These are phyloP conservation scores for Sporothrix dimorphospora DNA, from an alignment of 2,329 filamentous ascomycete species.

Conservation along the genomic window DNA sequence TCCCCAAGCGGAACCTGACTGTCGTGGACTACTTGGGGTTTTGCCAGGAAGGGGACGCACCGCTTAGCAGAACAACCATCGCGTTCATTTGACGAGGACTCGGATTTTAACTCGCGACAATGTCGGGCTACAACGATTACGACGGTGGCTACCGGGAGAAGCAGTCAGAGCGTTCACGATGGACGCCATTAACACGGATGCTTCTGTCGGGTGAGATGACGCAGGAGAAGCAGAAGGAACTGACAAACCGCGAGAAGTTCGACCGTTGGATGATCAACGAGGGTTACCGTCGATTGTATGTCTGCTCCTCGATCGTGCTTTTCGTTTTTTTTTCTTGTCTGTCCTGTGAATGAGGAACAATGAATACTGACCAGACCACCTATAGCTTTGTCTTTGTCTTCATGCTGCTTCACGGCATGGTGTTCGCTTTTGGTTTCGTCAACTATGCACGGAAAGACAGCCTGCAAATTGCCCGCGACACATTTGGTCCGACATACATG, in stretches of 20 bases:
- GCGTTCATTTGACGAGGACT: not conserved
- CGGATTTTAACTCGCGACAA: slow-evolving; percentile 27
- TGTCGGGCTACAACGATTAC: slow-evolving; percentile 45
- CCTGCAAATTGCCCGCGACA: slow-evolving; percentile 64
- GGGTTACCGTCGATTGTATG: slow-evolving; percentile 77
- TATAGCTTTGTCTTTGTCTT: slow-evolving; percentile 75
- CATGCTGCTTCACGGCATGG: slow-evolving; percentile 70
- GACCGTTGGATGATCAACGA: slow-evolving; percentile 91
- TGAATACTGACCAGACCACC: not conserved
- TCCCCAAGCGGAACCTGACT: not conserved
- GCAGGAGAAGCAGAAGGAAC: slow-evolving; percentile 68
- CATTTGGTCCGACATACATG: slow-evolving; percentile 75
- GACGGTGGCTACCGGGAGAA: slow-evolving; percentile 40
- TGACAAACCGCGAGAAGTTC: slow-evolving; percentile 72
- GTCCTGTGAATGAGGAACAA: slow-evolving; percentile 32
- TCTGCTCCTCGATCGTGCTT: slow-evolving; percentile 34
- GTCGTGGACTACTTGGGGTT: slow-evolving; percentile 7
- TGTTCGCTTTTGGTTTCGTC: slow-evolving; percentile 79
- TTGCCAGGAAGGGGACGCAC: slow-evolving; percentile 7
- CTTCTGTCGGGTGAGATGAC: slow-evolving; percentile 82
- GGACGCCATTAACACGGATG: slow-evolving; percentile 81
- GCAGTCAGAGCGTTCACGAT: slow-evolving; percentile 73
- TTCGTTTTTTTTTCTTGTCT: not conserved
- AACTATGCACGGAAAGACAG: slow-evolving; percentile 81
- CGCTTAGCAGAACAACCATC: not conserved